Conservation (phyloP, 176 grass and related monocot species). For the Chloris gayana region DNA sequence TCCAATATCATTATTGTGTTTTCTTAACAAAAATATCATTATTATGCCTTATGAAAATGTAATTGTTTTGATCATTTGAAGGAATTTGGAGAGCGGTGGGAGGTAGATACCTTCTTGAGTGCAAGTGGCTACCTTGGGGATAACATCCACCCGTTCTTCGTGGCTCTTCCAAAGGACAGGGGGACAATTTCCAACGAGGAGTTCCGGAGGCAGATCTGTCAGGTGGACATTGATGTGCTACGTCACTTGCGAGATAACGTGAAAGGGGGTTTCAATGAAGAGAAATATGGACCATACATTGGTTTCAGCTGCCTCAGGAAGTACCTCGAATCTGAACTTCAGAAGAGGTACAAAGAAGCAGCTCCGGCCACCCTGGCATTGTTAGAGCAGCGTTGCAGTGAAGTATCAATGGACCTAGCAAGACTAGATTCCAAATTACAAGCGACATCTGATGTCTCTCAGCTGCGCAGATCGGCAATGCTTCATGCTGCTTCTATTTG, state of each 20-base stretch:
- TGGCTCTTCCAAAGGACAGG: conserved; percentile 94
- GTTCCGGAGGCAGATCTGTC: conserved; percentile 86
- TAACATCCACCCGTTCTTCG: conserved; percentile 87
- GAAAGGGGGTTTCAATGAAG: conserved; percentile 91
- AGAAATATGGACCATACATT: conserved; percentile 79
- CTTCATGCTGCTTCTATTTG: conserved; percentile 88
- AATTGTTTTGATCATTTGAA: conserved; percentile 39
- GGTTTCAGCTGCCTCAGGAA: conserved; percentile 81
- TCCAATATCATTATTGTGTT: background rate
- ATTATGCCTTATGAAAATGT: conserved; percentile 15
- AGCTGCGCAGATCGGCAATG: conserved; percentile 89
- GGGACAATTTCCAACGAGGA: conserved; percentile 93
- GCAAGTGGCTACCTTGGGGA: conserved; percentile 96
- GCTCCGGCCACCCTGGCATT: conserved; percentile 86
- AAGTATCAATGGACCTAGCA: conserved; percentile 75
- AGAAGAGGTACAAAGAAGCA: conserved; percentile 96
- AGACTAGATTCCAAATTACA: conserved; percentile 81
- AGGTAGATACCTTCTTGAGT: conserved; percentile 87
- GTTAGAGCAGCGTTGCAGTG: conserved; percentile 82
- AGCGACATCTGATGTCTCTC: conserved; percentile 84
- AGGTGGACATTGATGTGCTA: conserved; percentile 78
- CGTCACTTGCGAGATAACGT: conserved; percentile 76
- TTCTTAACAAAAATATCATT: no score
- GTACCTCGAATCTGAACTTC: conserved; percentile 88
- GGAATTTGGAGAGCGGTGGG: conserved; percentile 97